phyloP scores from a whole-genome alignment of 2,329 filamentous ascomycete genomes.

The Pseudogymnoascus sp. region DNA sequence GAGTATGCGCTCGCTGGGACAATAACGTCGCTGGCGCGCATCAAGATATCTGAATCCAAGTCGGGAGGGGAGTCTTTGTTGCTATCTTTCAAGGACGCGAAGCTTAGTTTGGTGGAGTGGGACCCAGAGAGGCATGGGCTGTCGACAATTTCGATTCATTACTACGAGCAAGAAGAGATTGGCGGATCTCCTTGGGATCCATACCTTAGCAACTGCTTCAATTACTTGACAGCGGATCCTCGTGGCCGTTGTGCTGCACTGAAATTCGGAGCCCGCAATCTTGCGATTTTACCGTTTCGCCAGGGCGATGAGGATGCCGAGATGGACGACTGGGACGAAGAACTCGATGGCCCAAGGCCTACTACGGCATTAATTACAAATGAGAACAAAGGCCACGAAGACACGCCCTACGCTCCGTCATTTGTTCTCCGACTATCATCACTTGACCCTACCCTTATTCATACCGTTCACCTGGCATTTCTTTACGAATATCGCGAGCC shows the following conservation, averaged over 20 bases:
- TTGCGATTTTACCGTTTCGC: conserved; percentile 90
- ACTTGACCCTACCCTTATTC: conserved; percentile 77
- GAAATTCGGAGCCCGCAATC: conserved; percentile 80
- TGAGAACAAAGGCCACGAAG: conserved; percentile 25
- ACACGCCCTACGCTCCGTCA: conserved; percentile 77
- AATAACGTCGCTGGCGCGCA: conserved; percentile 70
- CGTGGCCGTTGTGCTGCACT: conserved; percentile 88
- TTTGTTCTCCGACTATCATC: conserved; percentile 88
- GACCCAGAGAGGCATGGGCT: conserved; percentile 72
- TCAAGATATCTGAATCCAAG: conserved; percentile 65
- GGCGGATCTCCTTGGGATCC: conserved; percentile 75
- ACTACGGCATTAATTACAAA: conserved; percentile 31
- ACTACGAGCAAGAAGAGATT: conserved; percentile 91
- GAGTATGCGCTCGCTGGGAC: conserved; percentile 81
- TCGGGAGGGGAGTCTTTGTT: conserved; percentile 79
- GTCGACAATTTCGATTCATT: conserved; percentile 89
- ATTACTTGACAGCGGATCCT: conserved; percentile 80
- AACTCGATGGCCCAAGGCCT: conserved; percentile 62
- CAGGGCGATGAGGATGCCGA: conserved; percentile 80
- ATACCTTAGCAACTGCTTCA: conserved; percentile 66
- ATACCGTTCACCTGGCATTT: conserved; percentile 87
- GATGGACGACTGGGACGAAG: conserved; percentile 85
- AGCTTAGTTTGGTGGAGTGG: conserved; percentile 91
- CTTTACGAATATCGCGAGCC: conserved; percentile 95
- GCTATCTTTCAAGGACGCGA: conserved; percentile 80